phyloP scores from a whole-genome alignment of 2,329 filamentous ascomycete genomes.

The Colletotrichum orchidophilum region DNA sequence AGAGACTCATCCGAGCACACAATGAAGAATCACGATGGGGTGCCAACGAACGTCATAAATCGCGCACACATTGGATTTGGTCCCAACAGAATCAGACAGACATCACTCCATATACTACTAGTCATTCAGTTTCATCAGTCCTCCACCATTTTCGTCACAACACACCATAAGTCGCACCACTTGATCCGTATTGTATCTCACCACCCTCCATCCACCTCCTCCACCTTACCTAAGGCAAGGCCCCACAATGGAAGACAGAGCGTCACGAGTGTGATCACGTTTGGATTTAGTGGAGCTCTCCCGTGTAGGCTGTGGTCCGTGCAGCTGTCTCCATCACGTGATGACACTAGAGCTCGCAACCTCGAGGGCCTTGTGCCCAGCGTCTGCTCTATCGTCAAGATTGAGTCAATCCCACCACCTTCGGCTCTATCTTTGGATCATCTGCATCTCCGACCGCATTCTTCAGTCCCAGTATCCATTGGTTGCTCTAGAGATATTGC shows the following conservation, averaged over 20 bases:
- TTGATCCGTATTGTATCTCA: not conserved
- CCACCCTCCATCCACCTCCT: not conserved
- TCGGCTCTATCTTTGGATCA: conserved; percentile 35
- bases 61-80: not conserved
- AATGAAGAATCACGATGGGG: not conserved
- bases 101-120: no score
- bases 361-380: conserved; percentile 31
- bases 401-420: conserved; percentile 32
- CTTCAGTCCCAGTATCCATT: conserved; percentile 52
- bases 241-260: not conserved
- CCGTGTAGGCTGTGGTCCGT: not conserved
- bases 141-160: not conserved
- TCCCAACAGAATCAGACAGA: not conserved
- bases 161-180: not conserved
- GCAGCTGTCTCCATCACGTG: conserved; percentile 25
- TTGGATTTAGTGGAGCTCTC: not conserved
- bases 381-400: conserved; percentile 28
- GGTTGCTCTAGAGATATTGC: conserved; percentile 46
- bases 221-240: not conserved
- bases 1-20: not conserved
- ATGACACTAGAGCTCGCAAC: conserved; percentile 34
- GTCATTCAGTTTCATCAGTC: not conserved
- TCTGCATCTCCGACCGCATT: conserved; percentile 47
- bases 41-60: not conserved
- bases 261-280: conserved; percentile 16